Percentiles rank a stretch among this genome's conserved stretches.
Conservation (phyloP, 2,329 filamentous ascomycete genomes). For the Plectosphaerella sp. region DNA sequence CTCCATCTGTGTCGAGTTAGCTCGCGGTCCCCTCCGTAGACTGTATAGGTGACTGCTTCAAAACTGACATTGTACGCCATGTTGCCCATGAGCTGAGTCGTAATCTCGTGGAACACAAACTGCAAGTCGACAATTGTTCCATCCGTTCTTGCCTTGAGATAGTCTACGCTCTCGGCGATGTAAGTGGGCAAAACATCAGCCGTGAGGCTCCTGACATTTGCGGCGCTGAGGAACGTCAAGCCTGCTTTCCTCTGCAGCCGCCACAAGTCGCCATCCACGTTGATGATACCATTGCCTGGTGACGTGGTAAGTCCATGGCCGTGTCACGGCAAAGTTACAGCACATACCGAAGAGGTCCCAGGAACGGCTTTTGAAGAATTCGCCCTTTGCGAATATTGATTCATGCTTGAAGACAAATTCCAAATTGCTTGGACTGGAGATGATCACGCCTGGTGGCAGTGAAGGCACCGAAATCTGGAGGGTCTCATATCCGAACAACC, state of each 20-base stretch:
- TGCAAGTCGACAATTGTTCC: constrained; percentile 47
- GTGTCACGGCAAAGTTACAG: too few relatives aligned
- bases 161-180: constrained; percentile 35
- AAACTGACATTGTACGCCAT: constrained; percentile 56
- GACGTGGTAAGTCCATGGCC: too few relatives aligned
- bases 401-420: constrained; percentile 61
- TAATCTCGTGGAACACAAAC: constrained; percentile 58
- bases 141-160: constrained; percentile 27
- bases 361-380: constrained; percentile 55
- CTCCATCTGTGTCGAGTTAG: constrained; percentile 44
- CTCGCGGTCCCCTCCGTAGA: background rate
- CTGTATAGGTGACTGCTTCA: background rate
- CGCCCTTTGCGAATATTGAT: constrained; percentile 55
- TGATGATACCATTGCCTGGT: constrained; percentile 59
- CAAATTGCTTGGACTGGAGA: constrained; percentile 57
- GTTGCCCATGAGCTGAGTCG: constrained; percentile 61
- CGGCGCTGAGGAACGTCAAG: constrained; percentile 50
- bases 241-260: constrained; percentile 59
- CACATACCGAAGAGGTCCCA: constrained; percentile 53
- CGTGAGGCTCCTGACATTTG: constrained; percentile 53
- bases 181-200: constrained; percentile 53
- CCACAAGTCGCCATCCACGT: constrained; percentile 61
- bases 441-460: constrained; percentile 57
- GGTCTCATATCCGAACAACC: constrained; percentile 52
- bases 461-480: constrained; percentile 59